phyloP scores from a whole-genome alignment of 192 early-diverging fungal species.

The Coemansia sp. region DNA sequence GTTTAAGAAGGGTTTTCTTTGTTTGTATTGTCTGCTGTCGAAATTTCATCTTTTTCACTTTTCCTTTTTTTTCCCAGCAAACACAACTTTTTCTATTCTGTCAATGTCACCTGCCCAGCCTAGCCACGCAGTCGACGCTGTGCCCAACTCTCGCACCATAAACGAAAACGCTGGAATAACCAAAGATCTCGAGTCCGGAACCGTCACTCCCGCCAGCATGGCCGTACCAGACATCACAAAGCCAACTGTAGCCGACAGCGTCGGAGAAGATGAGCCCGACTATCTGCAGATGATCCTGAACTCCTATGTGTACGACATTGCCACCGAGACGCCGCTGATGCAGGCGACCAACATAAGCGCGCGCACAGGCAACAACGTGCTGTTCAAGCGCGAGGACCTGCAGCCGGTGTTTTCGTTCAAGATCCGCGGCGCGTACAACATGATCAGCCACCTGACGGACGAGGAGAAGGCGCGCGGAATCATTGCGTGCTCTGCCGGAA shows the following conservation, averaged over 20 bases:
- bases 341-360: conserved; percentile 79
- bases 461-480: conserved; percentile 85
- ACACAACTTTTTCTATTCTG: background rate
- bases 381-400: conserved; percentile 94
- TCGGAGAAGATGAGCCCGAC: conserved; percentile 61
- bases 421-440: conserved; percentile 96
- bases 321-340: conserved; percentile 87
- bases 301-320: conserved; percentile 92
- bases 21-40: background rate
- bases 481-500: conserved; percentile 96
- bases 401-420: conserved; percentile 99
- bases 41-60: background rate
- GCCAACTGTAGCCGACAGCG: conserved; percentile 3
- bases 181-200: conserved; percentile 18
- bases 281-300: conserved; percentile 94
- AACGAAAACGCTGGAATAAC: conserved; percentile 40
- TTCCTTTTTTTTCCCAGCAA: background rate
- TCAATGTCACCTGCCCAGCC: background rate
- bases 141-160: conserved; percentile 53
- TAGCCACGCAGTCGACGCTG: background rate
- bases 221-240: background rate
- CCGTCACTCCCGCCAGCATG: background rate
- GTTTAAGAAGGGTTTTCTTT: background rate
- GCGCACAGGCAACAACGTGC: conserved; percentile 69
- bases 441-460: conserved; percentile 76